phyloP scores from a whole-genome alignment of 148 eudicot species.

The Drosera capensis region DNA sequence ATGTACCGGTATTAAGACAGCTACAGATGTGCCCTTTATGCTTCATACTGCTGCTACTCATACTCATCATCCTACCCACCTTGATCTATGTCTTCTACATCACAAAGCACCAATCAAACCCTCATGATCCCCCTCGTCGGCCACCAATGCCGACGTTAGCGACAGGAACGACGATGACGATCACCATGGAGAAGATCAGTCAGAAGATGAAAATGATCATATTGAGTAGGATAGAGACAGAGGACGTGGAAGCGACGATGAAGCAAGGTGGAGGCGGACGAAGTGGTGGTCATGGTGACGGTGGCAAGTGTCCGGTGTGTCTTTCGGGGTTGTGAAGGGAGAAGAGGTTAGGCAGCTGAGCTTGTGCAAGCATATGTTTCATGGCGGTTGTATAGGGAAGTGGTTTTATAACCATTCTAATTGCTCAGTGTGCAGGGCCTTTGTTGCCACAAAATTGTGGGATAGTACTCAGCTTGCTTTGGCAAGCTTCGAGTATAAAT shows the following conservation, averaged over 20 bases:
- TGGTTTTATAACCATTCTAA: conserved; percentile 18
- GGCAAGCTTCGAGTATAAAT: too few species aligned
- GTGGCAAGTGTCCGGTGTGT: conserved; percentile 27
- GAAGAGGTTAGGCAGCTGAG: conserved; percentile 17
- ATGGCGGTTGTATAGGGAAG: conserved; percentile 16
- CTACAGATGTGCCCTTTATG: conserved; percentile 9
- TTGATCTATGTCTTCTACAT: conserved; percentile 18
- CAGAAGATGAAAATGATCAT: background rate
- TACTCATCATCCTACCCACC: conserved; percentile 7
- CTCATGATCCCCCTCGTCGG: conserved; percentile 9
- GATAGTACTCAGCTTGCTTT: background rate
- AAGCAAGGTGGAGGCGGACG: background rate
- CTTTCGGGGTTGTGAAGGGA: conserved; percentile 13
- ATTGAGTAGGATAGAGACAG: background rate
- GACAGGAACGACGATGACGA: background rate
- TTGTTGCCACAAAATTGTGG: background rate
- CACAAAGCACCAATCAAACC: too few species aligned
- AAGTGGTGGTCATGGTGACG: conserved; percentile 1
- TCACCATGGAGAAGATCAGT: background rate
- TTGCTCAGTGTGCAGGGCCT: conserved; percentile 33
- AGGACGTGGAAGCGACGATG: background rate
- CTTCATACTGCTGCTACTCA: conserved; percentile 8
- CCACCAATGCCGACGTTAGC: too few species aligned
- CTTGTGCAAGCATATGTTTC: conserved; percentile 22
- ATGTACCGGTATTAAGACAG: too few species aligned